Conservation (phyloP, 2,329 filamentous ascomycete species). For the Fusarium veterinarium region DNA sequence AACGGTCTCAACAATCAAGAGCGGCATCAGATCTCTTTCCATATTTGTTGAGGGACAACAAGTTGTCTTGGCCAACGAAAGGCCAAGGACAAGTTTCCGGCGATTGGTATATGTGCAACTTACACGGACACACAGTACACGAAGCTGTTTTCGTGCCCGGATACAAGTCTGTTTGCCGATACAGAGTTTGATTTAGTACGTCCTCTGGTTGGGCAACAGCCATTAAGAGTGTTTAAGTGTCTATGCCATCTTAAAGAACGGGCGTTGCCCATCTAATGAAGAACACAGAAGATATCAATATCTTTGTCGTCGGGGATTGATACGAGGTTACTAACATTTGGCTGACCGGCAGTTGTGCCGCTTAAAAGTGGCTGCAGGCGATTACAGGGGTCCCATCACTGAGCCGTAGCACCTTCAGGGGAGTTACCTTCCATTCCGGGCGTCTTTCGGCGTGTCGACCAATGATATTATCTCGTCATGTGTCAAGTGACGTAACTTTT, state of each 20-base stretch:
- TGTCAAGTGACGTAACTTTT: constrained; percentile 31
- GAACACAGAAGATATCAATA: neutral
- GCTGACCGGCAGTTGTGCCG: constrained; percentile 4
- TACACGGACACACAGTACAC: neutral
- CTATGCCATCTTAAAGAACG: rapidly evolving
- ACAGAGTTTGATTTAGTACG: neutral
- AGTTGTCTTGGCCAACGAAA: neutral
- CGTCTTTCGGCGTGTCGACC: constrained; percentile 12
- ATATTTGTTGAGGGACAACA: neutral
- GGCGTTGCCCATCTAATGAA: neutral
- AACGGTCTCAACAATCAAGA: neutral
- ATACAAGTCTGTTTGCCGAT: neutral
- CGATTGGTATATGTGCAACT: neutral
- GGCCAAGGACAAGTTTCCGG: neutral
- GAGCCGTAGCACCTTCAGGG: neutral
- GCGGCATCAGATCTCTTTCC: neutral
- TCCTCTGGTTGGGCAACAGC: rapidly evolving
- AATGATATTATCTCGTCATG: neutral
- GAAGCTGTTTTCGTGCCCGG: neutral
- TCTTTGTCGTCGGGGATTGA: constrained; percentile 11
- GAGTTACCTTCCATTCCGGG: constrained; percentile 20
- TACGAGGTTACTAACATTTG: constrained; percentile 9
- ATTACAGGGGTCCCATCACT: constrained; percentile 22
- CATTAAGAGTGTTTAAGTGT: rapidly evolving
- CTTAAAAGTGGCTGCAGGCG: constrained; percentile 13